Evolutionary conservation across 202 grass and related monocot genomes (phyloP), one percentile per base, ranked within the genome.

Genomic region (Carex arenaria): DNA sequence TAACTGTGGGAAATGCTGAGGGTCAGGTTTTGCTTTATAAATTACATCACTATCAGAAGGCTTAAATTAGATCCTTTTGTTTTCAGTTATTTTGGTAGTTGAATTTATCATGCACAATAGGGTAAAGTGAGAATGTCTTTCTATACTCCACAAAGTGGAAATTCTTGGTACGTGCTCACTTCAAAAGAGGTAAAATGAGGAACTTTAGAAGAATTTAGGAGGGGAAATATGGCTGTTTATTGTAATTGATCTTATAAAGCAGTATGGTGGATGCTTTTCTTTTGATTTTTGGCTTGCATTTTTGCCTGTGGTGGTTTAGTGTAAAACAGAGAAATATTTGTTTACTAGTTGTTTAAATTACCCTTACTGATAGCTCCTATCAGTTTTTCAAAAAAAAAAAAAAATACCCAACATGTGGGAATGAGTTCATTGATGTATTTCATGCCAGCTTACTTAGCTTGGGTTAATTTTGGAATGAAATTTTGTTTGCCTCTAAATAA

Each of bases 1-100:
- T 98, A 65, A 87, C 91, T 14, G 72, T 98, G 0, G 89, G 95
- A 85, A 90, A 93, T 17, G 85, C 87, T 1, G 93, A 77, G 31
- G 91, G 89, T 72, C 90, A 74, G 28, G 89, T 98, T 56, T 28
- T 98, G 67, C 43, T 95, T 7, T 98, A 92, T 80, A 98, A 95
- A 77, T 83, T 95, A 76, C 92, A 95, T 77, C 91, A 98, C 85
- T 92, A 95, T 64, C 83, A 93, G 56, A 93, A 90, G 61, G 89
- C 89, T 15, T 98, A 83, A 88, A 77, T 18, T 4, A 28, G 22
- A 36, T 54, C 22, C 20, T 82, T 56, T n/a, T 82, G 80, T 40
- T 64, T 64, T 10, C 5, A 9, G 10, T 8, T 5, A 52, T 81
- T 28, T 65, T 17, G 31, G 30, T 23, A 36, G 30, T 59, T 68